Percentiles rank a stretch among this genome's conserved stretches.
Conservation (phyloP, 441 rosid species). For the Populus trichocarpa region DNA sequence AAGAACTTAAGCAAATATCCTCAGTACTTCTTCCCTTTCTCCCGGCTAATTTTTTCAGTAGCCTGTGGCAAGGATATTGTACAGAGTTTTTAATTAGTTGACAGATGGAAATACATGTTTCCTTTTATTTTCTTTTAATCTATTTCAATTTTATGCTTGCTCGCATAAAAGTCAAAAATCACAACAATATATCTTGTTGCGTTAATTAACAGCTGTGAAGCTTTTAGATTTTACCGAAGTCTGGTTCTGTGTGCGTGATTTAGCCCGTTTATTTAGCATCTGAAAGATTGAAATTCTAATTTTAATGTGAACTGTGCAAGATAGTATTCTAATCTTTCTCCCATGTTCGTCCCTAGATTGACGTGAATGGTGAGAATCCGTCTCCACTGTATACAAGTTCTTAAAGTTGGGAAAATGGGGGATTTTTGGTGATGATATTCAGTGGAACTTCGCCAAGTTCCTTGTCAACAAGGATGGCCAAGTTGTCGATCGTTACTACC, state of each 20-base stretch:
- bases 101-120: too few relatives aligned
- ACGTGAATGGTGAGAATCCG: conserved; percentile 72
- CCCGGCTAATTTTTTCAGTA: too few relatives aligned
- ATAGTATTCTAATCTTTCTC: not conserved
- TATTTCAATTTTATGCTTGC: too few relatives aligned
- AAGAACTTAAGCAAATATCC: too few relatives aligned
- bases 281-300: not conserved
- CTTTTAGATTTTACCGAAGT: not conserved
- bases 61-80: too few relatives aligned
- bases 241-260: not conserved
- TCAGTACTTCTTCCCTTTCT: too few relatives aligned
- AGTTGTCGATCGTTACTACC: conserved; percentile 72
- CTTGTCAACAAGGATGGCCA: conserved; percentile 62
- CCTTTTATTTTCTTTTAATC: too few relatives aligned
- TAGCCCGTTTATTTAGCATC: not conserved
- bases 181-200: too few relatives aligned
- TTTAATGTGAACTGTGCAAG: not conserved
- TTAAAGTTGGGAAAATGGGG: conserved; percentile 88
- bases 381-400: conserved; percentile 62
- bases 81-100: too few relatives aligned
- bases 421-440: conserved; percentile 80
- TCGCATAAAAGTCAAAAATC: too few relatives aligned
- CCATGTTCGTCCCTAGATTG: conserved; percentile 43
- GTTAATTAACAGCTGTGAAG: too few relatives aligned
- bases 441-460: conserved; percentile 94